Conservation (phyloP, 139 green algal species). For the Chlorella sp. region DNA sequence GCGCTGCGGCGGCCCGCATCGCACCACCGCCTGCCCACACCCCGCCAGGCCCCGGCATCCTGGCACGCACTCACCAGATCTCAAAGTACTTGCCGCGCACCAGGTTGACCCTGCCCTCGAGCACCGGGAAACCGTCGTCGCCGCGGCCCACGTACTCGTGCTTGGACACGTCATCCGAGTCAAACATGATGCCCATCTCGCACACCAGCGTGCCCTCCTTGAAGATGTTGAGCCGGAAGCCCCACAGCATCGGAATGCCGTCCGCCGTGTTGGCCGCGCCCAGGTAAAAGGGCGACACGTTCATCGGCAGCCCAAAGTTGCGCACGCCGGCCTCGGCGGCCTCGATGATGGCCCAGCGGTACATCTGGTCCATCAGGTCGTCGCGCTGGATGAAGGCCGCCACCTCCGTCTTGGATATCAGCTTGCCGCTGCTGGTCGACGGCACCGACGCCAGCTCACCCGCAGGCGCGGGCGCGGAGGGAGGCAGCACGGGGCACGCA, state of each 20-base stretch:
- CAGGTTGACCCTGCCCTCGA: constrained; percentile 60
- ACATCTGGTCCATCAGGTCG: constrained; percentile 83
- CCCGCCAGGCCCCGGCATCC: neutral
- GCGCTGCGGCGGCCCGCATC: neutral
- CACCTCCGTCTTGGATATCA: constrained; percentile 72
- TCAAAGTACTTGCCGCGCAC: constrained; percentile 71
- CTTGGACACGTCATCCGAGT: constrained; percentile 52
- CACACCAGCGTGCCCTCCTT: constrained; percentile 54
- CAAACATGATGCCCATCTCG: constrained; percentile 66
- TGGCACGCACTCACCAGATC: constrained; percentile 45
- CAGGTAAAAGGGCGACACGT: constrained; percentile 33
- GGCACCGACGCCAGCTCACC: neutral
- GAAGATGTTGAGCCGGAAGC: constrained; percentile 62
- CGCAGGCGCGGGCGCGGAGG: too few relatives aligned
- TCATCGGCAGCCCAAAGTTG: constrained; percentile 70
- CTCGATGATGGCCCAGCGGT: constrained; percentile 60
- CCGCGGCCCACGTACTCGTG: constrained; percentile 70
- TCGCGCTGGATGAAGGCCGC: constrained; percentile 75
- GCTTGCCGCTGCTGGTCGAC: constrained; percentile 19
- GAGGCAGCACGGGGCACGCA: too few relatives aligned
- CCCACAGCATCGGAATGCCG: constrained; percentile 40
- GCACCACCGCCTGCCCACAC: neutral
- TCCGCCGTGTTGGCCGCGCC: neutral
- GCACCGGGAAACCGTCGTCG: constrained; percentile 66
- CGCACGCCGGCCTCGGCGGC: constrained; percentile 53